Conservation (phyloP, 2,329 filamentous ascomycete species). For the Fusarium abutilonis region DNA sequence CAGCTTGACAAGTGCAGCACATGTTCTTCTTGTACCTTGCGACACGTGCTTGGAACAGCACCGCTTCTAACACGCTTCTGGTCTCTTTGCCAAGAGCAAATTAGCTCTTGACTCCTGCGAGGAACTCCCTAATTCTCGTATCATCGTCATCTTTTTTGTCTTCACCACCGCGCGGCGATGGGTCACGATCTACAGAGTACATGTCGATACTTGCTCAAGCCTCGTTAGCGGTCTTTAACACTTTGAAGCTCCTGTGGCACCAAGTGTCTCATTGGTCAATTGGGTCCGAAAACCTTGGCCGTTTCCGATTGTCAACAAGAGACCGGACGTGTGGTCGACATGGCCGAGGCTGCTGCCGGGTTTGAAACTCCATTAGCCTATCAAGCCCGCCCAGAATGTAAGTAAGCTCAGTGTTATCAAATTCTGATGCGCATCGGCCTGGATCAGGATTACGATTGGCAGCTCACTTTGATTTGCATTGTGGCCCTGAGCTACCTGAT, state of each 20-base stretch:
- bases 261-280: slow-evolving; percentile 14
- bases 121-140: slow-evolving; percentile 2
- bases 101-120: background rate
- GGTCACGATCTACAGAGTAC: background rate
- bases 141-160: background rate
- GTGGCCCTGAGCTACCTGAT: slow-evolving; percentile 10
- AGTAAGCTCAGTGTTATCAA: no score
- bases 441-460: background rate
- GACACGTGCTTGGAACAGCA: slow-evolving; percentile 15
- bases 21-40: slow-evolving; percentile 6
- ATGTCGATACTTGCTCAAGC: slow-evolving; percentile 1
- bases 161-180: no score
- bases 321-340: slow-evolving; percentile 6
- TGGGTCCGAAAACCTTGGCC: background rate
- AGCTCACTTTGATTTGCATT: slow-evolving; percentile 2
- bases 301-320: slow-evolving; percentile 5
- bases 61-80: slow-evolving; percentile 1
- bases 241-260: slow-evolving; percentile 6
- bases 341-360: slow-evolving; percentile 1
- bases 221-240: slow-evolving; percentile 4
- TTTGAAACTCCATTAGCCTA: background rate
- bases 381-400: no score
- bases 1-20: slow-evolving; percentile 20
- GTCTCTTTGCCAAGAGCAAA: slow-evolving; percentile 6
- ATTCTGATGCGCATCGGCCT: no score